These are phyloP conservation scores for Peziza echinospora DNA, from an alignment of 495 filamentous ascomycete genomes.

Conservation along the genomic window DNA sequence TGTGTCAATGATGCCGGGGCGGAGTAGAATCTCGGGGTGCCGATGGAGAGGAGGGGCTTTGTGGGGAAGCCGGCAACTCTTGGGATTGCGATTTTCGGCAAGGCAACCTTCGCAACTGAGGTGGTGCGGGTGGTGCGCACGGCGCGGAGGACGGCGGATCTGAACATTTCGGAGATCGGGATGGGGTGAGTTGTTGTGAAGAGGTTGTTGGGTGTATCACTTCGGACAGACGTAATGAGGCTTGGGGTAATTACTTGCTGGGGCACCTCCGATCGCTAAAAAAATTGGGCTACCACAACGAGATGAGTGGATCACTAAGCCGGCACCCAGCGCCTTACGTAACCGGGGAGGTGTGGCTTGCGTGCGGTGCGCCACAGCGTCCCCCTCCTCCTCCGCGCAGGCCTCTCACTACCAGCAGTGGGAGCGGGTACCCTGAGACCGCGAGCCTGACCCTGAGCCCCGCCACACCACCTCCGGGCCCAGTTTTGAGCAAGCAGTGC, in stretches of 20 bases:
- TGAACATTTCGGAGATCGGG: slow-evolving; percentile 43
- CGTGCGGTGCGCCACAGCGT: not conserved
- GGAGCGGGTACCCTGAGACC: no score
- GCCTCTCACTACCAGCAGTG: no score
- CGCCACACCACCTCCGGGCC: no score
- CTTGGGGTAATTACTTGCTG: not conserved
- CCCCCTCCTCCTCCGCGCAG: no score
- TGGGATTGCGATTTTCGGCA: slow-evolving; percentile 33
- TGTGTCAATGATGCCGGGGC: slow-evolving; percentile 53
- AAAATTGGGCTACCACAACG: not conserved
- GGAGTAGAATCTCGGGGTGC: slow-evolving; percentile 67
- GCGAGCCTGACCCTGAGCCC: no score
- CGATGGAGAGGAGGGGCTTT: slow-evolving; percentile 34
- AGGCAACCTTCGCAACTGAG: slow-evolving; percentile 18
- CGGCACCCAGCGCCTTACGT: not conserved
- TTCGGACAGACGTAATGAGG: no score
- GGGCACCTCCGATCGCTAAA: not conserved
- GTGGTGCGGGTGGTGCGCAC: slow-evolving; percentile 30
- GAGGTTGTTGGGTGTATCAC: slow-evolving; percentile 8
- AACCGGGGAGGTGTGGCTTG: not conserved
- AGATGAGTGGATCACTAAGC: not conserved
- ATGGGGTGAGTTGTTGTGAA: slow-evolving; percentile 3
- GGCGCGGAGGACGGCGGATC: slow-evolving; percentile 53
- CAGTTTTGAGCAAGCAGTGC: not conserved
- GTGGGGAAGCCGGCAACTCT: slow-evolving; percentile 29